Base-by-base conservation (phyloP, 306 rosid genomes). In the Aeschynomene evenia region DNA sequence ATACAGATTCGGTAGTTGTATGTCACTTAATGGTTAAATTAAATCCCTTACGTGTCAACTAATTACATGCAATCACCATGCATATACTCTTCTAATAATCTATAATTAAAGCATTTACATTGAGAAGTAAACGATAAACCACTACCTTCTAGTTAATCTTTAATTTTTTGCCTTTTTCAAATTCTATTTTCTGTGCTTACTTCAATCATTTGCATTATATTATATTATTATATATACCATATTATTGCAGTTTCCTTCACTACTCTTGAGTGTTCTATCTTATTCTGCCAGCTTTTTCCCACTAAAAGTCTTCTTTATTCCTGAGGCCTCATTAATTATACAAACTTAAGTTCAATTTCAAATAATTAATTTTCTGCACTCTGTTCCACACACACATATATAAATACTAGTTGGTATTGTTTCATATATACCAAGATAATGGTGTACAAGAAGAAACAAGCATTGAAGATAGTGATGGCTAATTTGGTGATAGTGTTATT, bases 241-340 rank as follows among this genome's bases (percentile, higher is more conserved):
- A n/a, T n/a, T 11, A 16, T 22, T 63, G 49, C 52, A 16, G 67
- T 19, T 65, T 62, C 71, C 52, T n/a, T n/a, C n/a, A n/a, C 77
- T 23, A 63, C 70, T 65, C 63, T 58, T 6, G 61, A 54, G 9
- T n/a, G n/a, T n/a, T n/a, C n/a, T n/a, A n/a, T n/a, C n/a, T n/a
- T n/a, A n/a, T 33, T 33, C 39, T 43, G 77, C 83, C 77, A 79
- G 75, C 79, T 75, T 62, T 65, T 56, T 48, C 57, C 76, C 71
- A 61, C 83, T 61, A 34, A 39, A 58, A 51, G 72, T 34, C 10
- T 67, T 56, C 49, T 12, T 45, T 65, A 36, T 10, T 68, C 50
- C 52, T 34, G 48, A 53, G 65, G 53, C 71, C 72, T 66, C 79
- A 28, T 37, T 33, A n/a, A n/a, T n/a, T n/a, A n/a, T n/a, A 37